Conservation (phyloP, 495 filamentous ascomycete species). For the Xylaria acuta region DNA sequence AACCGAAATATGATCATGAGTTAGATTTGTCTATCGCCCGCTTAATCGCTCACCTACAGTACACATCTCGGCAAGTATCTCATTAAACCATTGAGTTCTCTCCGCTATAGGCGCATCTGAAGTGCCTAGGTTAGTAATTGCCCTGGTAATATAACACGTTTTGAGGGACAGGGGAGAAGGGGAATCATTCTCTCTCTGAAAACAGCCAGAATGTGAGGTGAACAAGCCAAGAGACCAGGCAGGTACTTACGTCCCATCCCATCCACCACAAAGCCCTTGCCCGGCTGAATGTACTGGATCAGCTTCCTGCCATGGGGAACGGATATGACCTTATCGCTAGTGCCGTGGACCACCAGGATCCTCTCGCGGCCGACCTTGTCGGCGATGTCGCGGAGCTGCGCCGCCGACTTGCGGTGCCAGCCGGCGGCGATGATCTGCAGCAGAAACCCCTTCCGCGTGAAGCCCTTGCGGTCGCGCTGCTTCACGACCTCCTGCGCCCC, state of each 20-base stretch:
- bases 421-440: conserved; percentile 78
- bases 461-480: conserved; percentile 58
- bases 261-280: conserved; percentile 59
- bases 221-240: background rate
- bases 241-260: conserved; percentile 60
- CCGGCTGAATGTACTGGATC: conserved; percentile 59
- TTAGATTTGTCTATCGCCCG: conserved; percentile 24
- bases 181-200: background rate
- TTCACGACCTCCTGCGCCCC: conserved; percentile 77
- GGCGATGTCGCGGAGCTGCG: conserved; percentile 67
- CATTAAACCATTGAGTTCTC: conserved; percentile 64
- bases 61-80: conserved; percentile 60
- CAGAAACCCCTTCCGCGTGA: conserved; percentile 71
- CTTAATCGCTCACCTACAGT: conserved; percentile 45
- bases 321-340: conserved; percentile 75
- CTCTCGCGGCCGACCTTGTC: conserved; percentile 71
- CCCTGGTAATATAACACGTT: background rate
- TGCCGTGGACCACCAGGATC: conserved; percentile 78
- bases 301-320: conserved; percentile 67
- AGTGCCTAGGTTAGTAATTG: background rate
- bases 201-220: background rate
- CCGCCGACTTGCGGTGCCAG: conserved; percentile 75
- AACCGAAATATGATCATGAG: background rate
- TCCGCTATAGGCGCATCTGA: conserved; percentile 68
- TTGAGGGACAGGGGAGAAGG: background rate